A percentile compares a stretch with the other conserved stretches of the same genome.
These are phyloP conservation scores for Boletellus ananiceps DNA, from an alignment of 768 basidiomycete species.

Conservation along the genomic window DNA sequence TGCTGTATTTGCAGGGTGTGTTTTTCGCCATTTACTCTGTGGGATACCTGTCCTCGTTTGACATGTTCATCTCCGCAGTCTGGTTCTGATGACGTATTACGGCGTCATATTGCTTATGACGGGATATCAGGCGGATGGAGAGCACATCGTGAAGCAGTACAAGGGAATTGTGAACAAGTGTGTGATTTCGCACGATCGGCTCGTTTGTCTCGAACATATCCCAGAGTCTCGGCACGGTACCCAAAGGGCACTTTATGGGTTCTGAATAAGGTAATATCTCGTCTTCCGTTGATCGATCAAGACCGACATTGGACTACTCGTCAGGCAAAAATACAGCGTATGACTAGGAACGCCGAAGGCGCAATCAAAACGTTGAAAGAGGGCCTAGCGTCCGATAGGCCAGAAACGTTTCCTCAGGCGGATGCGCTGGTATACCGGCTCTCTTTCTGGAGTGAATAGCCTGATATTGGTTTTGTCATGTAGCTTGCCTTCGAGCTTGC, in stretches of 20 bases:
- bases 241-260: slow-evolving; percentile 72
- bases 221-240: slow-evolving; percentile 52
- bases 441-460: background rate
- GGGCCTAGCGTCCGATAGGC: slow-evolving; percentile 50
- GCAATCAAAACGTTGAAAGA: slow-evolving; percentile 60
- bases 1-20: slow-evolving; percentile 69
- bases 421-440: slow-evolving; percentile 53
- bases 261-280: slow-evolving; percentile 50
- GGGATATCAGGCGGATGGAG: slow-evolving; percentile 75
- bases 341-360: slow-evolving; percentile 58
- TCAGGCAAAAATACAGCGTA: slow-evolving; percentile 72
- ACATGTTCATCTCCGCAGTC: slow-evolving; percentile 32
- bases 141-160: slow-evolving; percentile 59
- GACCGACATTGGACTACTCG: background rate
- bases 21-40: background rate
- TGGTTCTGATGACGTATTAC: slow-evolving; percentile 80
- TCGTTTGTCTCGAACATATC: background rate
- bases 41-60: background rate
- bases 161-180: slow-evolving; percentile 60
- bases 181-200: slow-evolving; percentile 13
- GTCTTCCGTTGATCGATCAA: background rate
- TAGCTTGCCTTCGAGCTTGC: slow-evolving; percentile 75
- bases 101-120: slow-evolving; percentile 65
- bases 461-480: background rate
- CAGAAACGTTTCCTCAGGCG: slow-evolving; percentile 60